phyloP scores from a whole-genome alignment of 768 basidiomycete genomes.

The Tulasnella sp. region DNA sequence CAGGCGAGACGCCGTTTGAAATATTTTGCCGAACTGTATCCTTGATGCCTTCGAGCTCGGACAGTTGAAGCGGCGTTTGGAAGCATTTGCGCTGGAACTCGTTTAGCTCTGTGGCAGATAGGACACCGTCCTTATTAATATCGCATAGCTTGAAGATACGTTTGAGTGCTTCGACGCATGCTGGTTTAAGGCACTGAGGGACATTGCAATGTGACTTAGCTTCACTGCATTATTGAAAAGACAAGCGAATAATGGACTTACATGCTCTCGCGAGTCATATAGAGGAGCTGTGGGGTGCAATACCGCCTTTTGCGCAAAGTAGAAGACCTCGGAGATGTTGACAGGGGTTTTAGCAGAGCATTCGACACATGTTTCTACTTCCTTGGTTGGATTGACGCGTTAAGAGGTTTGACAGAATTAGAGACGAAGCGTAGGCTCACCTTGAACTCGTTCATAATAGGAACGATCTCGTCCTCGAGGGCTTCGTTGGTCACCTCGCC shows the following conservation, averaged over 20 bases:
- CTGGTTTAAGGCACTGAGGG: slow-evolving; percentile 76
- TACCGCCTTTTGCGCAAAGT: slow-evolving; percentile 97
- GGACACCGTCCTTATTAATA: slow-evolving; percentile 82
- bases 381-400: slow-evolving; percentile 37
- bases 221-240: background rate
- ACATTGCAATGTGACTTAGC: no score
- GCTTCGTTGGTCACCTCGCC: slow-evolving; percentile 91
- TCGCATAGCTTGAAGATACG: slow-evolving; percentile 98
- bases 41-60: slow-evolving; percentile 94
- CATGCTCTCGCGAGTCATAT: slow-evolving; percentile 93
- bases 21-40: slow-evolving; percentile 72
- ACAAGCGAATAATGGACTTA: slow-evolving; percentile 31
- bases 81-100: slow-evolving; percentile 98
- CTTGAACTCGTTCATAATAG: slow-evolving; percentile 99
- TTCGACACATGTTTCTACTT: slow-evolving; percentile 97
- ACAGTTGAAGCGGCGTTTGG: slow-evolving; percentile 78
- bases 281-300: slow-evolving; percentile 93
- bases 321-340: slow-evolving; percentile 95
- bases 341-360: slow-evolving; percentile 84
- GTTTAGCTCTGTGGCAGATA: slow-evolving; percentile 85
- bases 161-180: slow-evolving; percentile 74
- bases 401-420: background rate
- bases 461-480: slow-evolving; percentile 86
- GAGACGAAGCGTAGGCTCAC: slow-evolving; percentile 30
- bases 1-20: slow-evolving; percentile 46